phyloP scores from a whole-genome alignment of 2,329 filamentous ascomycete species.

The Coleophoma eucalyptorum region DNA sequence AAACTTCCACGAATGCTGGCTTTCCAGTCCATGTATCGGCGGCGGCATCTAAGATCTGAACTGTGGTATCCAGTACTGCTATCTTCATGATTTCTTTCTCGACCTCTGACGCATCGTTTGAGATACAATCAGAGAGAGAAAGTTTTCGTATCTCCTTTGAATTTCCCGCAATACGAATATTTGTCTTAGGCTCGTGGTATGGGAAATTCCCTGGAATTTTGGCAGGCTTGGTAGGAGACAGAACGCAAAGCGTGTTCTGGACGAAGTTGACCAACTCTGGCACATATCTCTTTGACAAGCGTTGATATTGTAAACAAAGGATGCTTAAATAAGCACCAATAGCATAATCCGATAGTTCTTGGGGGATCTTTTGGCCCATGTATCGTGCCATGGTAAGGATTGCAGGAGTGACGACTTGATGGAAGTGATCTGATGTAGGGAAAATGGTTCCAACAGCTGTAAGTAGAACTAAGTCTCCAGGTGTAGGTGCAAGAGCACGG shows the following conservation, averaged over 20 bases:
- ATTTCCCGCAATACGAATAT: conserved; percentile 45
- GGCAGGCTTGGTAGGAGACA: conserved; percentile 53
- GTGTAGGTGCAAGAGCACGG: conserved; percentile 49
- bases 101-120: conserved; percentile 14
- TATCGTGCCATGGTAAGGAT: conserved; percentile 81
- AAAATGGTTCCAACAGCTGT: conserved; percentile 83
- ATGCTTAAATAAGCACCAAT: conserved; percentile 77
- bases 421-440: conserved; percentile 95
- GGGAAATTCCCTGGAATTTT: conserved; percentile 55
- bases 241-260: conserved; percentile 66
- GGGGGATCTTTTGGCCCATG: conserved; percentile 72
- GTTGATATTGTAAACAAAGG: conserved; percentile 78
- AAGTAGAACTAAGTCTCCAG: conserved; percentile 76
- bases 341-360: conserved; percentile 60
- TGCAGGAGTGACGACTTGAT: conserved; percentile 88
- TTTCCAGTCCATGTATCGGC: conserved; percentile 72
- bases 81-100: conserved; percentile 41
- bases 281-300: conserved; percentile 78
- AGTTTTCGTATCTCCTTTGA: conserved; percentile 47
- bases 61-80: conserved; percentile 57
- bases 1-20: conserved; percentile 74
- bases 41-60: conserved; percentile 63
- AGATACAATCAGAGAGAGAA: conserved; percentile 53
- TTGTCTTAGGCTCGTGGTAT: conserved; percentile 49
- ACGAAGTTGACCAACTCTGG: conserved; percentile 84